Evolutionary conservation across 148 eudicot species (phyloP), one percentile per base, ranked within the genome.

Genomic region (Hydrangea macrophylla): DNA sequence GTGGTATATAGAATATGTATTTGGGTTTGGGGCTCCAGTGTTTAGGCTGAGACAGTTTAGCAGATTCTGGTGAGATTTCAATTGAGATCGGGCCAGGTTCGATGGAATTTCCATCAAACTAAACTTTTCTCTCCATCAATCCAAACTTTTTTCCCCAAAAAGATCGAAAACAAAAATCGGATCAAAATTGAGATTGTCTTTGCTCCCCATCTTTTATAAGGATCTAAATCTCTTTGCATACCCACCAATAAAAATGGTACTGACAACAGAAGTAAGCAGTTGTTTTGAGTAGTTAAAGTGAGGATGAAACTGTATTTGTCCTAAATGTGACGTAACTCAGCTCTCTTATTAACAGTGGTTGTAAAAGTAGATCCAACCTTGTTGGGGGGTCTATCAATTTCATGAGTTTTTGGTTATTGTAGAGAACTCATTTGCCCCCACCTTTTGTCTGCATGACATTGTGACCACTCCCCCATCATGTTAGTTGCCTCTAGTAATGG

Each of bases 111-210:
- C 59, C 30, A 33, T 20, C 67, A 61, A 62, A 35, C 64, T 18
- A 10, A 67, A 67, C 59, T 2, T 23, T n/a, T 39, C 60, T 66
- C 67, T 57, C 62, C 62, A 39, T 40, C 53, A 26, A 60, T 44
- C 63, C 48, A 56, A 39, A 48, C 58, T 67, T 62, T 12, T 20
- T 2, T 24, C 60, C 10, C 32, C 48, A 54, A 58, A 58, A 65
- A 55, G 57, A 68, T 77, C 80, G n/a, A 72, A 72, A 68, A 55
- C 60, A 76, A 72, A 68, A 48, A 77, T 77, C 80, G n/a, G n/a
- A n/a, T n/a, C n/a, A n/a, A n/a, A 67, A 67, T 55, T n/a, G 37
- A 61, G 80, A 77, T 77, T 77, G 70, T 64, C 59, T 72, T 55
- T 72, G 80, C 73, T 63, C 80, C 80, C 80, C 80, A 76, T 77